These are phyloP conservation scores for Prunella vulgaris DNA, from an alignment of 257 asterid genomes.

Conservation along the genomic window DNA sequence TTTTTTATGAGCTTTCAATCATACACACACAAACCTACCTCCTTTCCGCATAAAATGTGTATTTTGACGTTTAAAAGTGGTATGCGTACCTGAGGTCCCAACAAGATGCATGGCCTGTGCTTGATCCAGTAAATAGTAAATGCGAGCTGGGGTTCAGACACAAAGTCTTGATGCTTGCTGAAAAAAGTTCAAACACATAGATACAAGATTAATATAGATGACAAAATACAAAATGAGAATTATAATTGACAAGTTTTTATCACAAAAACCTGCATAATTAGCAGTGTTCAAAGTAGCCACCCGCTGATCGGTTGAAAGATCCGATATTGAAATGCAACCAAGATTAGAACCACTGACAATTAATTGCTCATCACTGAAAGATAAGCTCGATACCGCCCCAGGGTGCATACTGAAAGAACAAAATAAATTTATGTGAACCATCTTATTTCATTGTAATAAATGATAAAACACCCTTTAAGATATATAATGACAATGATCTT, in stretches of 20 bases:
- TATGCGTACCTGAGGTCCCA: conserved; percentile 80
- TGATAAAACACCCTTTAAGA: conserved; percentile 2
- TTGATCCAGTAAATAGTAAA: conserved; percentile 73
- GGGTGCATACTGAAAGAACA: conserved; percentile 46
- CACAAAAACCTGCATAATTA: conserved; percentile 54
- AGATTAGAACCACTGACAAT: conserved; percentile 79
- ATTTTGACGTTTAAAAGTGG: not conserved
- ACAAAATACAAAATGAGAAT: conserved; percentile 4
- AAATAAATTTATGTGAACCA: not conserved
- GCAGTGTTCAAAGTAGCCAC: conserved; percentile 52
- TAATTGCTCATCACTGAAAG: conserved; percentile 79
- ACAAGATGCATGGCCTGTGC: conserved; percentile 73
- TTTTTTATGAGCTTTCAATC: not conserved
- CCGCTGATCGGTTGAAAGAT: conserved; percentile 84
- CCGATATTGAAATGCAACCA: conserved; percentile 78
- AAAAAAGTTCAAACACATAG: conserved; percentile 18
- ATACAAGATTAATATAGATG: conserved; percentile 12
- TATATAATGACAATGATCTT: not conserved
- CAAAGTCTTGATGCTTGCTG: conserved; percentile 60
- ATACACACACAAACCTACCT: not conserved
- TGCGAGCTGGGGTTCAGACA: conserved; percentile 62
- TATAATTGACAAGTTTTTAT: not conserved
- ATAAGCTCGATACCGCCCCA: conserved; percentile 70
- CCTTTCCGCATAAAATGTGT: not conserved
- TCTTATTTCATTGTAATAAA: not conserved